phyloP scores from a whole-genome alignment of 2,329 filamentous ascomycete species.

The Hymenoscyphus infarciens region DNA sequence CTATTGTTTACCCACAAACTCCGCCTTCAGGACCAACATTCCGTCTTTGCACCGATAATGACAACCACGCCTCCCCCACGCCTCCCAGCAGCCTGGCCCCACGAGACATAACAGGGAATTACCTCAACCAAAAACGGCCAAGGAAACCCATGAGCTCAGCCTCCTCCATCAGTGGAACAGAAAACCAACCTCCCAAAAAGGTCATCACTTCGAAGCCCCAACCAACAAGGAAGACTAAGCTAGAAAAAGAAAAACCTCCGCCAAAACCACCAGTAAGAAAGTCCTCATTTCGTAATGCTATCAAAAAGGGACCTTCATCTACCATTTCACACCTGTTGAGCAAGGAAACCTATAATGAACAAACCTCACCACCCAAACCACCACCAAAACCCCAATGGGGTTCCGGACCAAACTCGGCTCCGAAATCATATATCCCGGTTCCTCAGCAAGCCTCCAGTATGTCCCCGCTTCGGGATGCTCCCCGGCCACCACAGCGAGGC shows the following conservation, averaged over 20 bases:
- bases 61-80: background rate
- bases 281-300: slow-evolving; percentile 44
- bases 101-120: slow-evolving; percentile 19
- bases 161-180: slow-evolving; percentile 27
- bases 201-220: slow-evolving; percentile 29
- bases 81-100: background rate
- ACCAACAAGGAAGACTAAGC: slow-evolving; percentile 33
- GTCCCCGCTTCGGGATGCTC: slow-evolving; percentile 36
- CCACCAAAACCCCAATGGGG: slow-evolving; percentile 31
- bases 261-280: slow-evolving; percentile 42
- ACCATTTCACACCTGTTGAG: slow-evolving; percentile 47
- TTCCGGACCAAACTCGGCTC: slow-evolving; percentile 22
- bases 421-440: slow-evolving; percentile 32
- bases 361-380: slow-evolving; percentile 23
- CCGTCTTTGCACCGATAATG: background rate
- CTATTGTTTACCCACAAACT: background rate
- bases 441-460: slow-evolving; percentile 36
- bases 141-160: slow-evolving; percentile 30
- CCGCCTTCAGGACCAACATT: background rate
- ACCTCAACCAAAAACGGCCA: slow-evolving; percentile 33
- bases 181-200: slow-evolving; percentile 25
- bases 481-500: slow-evolving; percentile 37
- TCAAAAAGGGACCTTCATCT: slow-evolving; percentile 49
- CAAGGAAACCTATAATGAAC: slow-evolving; percentile 40
- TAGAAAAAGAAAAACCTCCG: slow-evolving; percentile 30